Base-by-base conservation (phyloP, 768 basidiomycete species). In the Amanita phalloides region DNA sequence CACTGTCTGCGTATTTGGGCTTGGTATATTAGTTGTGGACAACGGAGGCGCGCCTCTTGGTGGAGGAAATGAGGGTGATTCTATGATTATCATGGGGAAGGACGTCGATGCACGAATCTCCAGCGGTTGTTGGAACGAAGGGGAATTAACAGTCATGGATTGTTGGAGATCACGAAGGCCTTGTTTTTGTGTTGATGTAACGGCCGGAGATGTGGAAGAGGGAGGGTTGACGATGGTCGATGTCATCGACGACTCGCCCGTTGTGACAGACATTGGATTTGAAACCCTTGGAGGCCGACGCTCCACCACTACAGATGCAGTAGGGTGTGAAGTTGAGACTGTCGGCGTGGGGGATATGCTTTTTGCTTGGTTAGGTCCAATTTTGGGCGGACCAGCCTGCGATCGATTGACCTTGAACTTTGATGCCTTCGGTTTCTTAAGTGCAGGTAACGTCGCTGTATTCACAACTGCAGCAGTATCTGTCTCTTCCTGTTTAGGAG, bases 371-470 rank as follows among this genome's bases (percentile, higher is more conserved):
- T 17, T 32, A n/a, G 36, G 14, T 37, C 20, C 25, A 28, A 44
- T n/a, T 45, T 35, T 45, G 35, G 54, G 20, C 51, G 61, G 61
- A 35, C 66, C 68, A 25, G 61, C 63, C 26, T 63, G 60, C 11
- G 65, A 53, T 54, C 70, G 67, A 38, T 70, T 64, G n/a, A 67
- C 62, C 61, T 75, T 77, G 65, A 82, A 80, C 60, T 68, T 76
- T 6, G 76, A 80, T 3, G 63, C 60, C 53, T 73, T 74, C 35
- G 66, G 63, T 47, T 62, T 70, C 46, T 60, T 64, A 54, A 62
- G 67, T 48, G 60, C 69, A 48, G 62, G 65, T 55, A 60, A 52
- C 10, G 23, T 32, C 6, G 46, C 30, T 32, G 35, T 26, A 37
- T 53, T 23, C 38, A 47, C 33, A 32, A 36, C 45, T 36, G 35